Percentiles rank a stretch among this genome's conserved stretches.
These are phyloP conservation scores for Lentinula guzmanii DNA, from an alignment of 768 basidiomycete genomes.

Conservation along the genomic window DNA sequence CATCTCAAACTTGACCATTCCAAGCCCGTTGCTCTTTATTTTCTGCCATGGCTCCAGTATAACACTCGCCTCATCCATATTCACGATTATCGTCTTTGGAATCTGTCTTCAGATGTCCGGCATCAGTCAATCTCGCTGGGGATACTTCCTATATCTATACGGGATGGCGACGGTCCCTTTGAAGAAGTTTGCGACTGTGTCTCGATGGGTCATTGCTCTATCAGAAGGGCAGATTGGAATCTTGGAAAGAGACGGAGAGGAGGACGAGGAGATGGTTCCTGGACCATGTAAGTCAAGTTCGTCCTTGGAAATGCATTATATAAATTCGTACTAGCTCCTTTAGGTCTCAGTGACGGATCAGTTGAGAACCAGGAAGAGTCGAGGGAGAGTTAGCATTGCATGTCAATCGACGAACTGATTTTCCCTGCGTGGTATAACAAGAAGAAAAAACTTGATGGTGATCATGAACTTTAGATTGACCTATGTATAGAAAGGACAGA, in stretches of 20 bases:
- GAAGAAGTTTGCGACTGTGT: neutral
- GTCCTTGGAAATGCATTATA: neutral
- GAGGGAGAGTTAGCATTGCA: no score
- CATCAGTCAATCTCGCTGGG: neutral
- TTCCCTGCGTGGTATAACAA: no score
- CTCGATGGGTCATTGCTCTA: neutral
- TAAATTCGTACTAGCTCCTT: neutral
- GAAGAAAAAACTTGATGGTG: no score
- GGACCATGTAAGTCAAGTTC: neutral
- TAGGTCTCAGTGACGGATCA: no score
- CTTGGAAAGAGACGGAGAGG: neutral
- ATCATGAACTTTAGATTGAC: no score
- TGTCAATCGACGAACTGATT: no score
- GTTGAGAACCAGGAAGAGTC: no score
- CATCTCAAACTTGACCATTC: neutral
- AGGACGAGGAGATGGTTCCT: neutral
- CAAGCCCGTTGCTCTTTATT: neutral
- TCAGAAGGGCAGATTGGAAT: neutral
- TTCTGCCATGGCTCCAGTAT: neutral
- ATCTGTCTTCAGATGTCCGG: neutral
- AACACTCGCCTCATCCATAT: neutral
- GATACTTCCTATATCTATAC: neutral
- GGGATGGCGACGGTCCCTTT: neutral
- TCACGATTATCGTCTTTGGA: neutral
- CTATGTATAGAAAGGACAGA: no score